phyloP scores from a whole-genome alignment of 306 rosid genomes.

The Vigna hirtella region DNA sequence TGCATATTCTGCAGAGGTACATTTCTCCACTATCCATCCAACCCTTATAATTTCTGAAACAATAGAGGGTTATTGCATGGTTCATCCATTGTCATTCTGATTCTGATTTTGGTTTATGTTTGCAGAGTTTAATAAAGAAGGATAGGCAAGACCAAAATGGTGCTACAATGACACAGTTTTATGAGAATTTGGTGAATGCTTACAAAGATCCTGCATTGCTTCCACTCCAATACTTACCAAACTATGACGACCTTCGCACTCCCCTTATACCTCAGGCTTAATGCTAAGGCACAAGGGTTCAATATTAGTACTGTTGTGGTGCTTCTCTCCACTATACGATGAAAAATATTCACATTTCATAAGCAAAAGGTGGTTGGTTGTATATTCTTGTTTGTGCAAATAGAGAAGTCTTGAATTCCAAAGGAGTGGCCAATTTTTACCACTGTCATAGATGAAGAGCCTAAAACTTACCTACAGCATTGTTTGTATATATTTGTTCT shows the following conservation, averaged over 20 bases:
- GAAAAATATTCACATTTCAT: slow-evolving; percentile 39
- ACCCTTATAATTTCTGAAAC: background rate
- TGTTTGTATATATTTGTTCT: slow-evolving; percentile 8
- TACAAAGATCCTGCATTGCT: slow-evolving; percentile 82
- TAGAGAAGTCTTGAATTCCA: background rate
- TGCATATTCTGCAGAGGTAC: slow-evolving; percentile 86
- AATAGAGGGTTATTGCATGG: background rate
- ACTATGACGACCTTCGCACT: slow-evolving; percentile 51
- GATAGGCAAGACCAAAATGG: slow-evolving; percentile 75
- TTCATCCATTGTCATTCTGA: slow-evolving; percentile 24
- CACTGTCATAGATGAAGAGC: background rate
- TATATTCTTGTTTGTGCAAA: slow-evolving; percentile 10
- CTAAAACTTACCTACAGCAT: background rate
- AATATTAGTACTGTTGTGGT: slow-evolving; percentile 10
- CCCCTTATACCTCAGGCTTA: slow-evolving; percentile 64
- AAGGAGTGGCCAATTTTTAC: background rate
- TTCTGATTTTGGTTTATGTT: slow-evolving; percentile 37
- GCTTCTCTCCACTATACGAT: slow-evolving; percentile 11
- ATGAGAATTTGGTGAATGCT: slow-evolving; percentile 57
- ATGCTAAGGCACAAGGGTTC: slow-evolving; percentile 42
- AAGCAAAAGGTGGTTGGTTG: background rate
- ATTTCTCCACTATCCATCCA: slow-evolving; percentile 19
- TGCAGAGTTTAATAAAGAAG: slow-evolving; percentile 85
- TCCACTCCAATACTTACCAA: slow-evolving; percentile 61
- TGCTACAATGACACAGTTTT: slow-evolving; percentile 65